A percentile compares a stretch with the other conserved stretches of the same genome.
phyloP scores from a whole-genome alignment of 768 basidiomycete species.

The Phlebiopsis gigantea region DNA sequence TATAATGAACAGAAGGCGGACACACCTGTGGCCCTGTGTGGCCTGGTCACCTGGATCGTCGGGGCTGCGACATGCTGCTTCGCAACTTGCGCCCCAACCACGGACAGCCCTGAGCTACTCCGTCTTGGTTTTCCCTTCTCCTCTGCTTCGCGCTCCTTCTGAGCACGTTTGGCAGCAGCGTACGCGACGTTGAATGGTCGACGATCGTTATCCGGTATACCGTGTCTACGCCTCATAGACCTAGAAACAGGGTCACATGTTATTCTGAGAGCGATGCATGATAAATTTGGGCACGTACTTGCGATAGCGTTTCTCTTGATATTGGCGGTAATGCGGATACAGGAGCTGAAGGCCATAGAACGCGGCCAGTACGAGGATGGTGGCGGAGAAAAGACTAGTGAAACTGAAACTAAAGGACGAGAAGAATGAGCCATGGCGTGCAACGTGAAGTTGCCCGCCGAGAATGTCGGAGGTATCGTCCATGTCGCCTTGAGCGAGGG shows the following conservation, averaged over 20 bases:
- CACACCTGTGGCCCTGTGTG: background rate
- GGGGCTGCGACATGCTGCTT: background rate
- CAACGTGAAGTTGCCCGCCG: slow-evolving; percentile 40
- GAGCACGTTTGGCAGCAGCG: slow-evolving; percentile 56
- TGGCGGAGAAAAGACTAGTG: slow-evolving; percentile 1
- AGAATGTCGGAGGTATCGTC: slow-evolving; percentile 70
- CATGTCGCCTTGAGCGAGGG: slow-evolving; percentile 35
- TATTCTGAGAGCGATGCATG: too few species aligned
- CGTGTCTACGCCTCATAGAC: slow-evolving; percentile 68
- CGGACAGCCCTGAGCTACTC: background rate
- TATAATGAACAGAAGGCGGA: background rate
- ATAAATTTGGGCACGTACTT: slow-evolving; percentile 40
- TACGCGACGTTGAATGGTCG: slow-evolving; percentile 88
- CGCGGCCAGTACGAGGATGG: background rate
- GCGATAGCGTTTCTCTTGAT: slow-evolving; percentile 60
- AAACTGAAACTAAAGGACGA: slow-evolving; percentile 19
- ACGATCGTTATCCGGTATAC: slow-evolving; percentile 79
- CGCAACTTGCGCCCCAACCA: background rate
- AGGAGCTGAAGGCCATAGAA: slow-evolving; percentile 13
- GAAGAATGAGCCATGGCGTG: slow-evolving; percentile 31
- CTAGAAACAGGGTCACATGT: slow-evolving; percentile 39
- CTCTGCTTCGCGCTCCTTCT: slow-evolving; percentile 46
- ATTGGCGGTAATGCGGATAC: slow-evolving; percentile 36
- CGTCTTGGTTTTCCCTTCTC: background rate
- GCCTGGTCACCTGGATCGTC: background rate